phyloP scores from a whole-genome alignment of 2,329 filamentous ascomycete species.

The Annulohypoxylon truncatum region DNA sequence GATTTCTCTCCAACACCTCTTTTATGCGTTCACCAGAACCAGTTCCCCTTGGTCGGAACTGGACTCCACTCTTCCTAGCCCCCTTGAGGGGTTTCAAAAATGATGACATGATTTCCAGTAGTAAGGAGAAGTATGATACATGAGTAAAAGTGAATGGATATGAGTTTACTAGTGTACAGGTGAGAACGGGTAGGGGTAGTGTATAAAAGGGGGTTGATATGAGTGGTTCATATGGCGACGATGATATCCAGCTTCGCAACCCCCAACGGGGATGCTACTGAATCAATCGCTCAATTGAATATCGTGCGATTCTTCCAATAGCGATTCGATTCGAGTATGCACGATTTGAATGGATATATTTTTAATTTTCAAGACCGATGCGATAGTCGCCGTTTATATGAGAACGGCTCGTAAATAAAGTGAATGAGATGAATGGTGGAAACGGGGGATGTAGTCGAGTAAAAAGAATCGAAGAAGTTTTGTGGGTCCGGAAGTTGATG shows the following conservation, averaged over 20 bases:
- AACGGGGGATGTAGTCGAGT: constrained; percentile 35
- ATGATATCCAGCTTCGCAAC: constrained; percentile 17
- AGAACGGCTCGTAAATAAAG: constrained; percentile 25
- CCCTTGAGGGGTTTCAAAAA: constrained; percentile 57
- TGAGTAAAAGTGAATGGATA: constrained; percentile 9
- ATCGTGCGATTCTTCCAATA: not conserved
- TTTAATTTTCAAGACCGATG: not conserved
- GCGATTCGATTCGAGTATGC: not conserved
- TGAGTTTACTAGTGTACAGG: not conserved
- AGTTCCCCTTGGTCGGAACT: constrained; percentile 59
- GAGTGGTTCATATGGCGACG: constrained; percentile 8
- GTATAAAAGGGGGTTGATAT: not conserved
- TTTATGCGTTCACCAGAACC: constrained; percentile 64
- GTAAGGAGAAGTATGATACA: constrained; percentile 11
- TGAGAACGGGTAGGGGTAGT: not conserved
- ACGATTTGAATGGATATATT: not conserved
- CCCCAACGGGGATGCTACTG: constrained; percentile 16
- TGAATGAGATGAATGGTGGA: constrained; percentile 14
- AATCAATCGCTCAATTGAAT: not conserved
- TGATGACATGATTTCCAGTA: constrained; percentile 57
- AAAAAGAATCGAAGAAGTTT: constrained; percentile 28
- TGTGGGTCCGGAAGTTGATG: constrained; percentile 18
- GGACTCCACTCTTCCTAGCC: constrained; percentile 49
- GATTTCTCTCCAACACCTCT: constrained; percentile 52
- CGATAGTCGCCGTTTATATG: constrained; percentile 5